Conservation (phyloP, 176 grass and related monocot genomes). For the Rhipidocladum racemiflorum region DNA sequence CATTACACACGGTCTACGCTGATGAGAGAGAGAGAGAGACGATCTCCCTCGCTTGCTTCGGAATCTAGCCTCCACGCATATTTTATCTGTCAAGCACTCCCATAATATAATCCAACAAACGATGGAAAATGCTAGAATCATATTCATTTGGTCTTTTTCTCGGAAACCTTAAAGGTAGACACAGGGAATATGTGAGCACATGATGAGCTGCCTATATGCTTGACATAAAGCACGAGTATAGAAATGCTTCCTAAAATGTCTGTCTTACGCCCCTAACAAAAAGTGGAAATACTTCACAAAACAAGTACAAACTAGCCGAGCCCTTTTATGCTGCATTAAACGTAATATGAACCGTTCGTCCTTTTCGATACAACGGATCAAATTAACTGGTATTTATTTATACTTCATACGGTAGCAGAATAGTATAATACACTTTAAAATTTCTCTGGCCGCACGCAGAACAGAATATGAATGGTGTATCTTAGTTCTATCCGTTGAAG, state of each 20-base stretch:
- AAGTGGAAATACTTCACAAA: not conserved
- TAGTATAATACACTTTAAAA: too few species aligned
- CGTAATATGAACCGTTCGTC: too few species aligned
- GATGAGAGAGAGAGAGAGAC: too few species aligned
- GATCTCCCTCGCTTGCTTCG: not conserved
- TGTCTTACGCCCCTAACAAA: too few species aligned
- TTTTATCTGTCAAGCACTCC: not conserved
- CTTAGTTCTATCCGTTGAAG: not conserved
- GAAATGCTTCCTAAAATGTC: not conserved
- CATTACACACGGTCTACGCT: not conserved
- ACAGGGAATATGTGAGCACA: constrained; percentile 5
- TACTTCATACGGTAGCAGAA: too few species aligned
- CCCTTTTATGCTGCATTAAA: too few species aligned
- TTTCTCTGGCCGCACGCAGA: not conserved
- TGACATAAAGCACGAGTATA: not conserved
- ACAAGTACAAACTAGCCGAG: not conserved
- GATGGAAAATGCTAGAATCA: not conserved
- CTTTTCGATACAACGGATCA: too few species aligned
- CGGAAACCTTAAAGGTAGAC: not conserved
- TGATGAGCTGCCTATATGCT: not conserved
- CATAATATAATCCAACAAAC: not conserved
- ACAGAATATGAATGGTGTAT: not conserved
- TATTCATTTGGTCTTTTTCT: not conserved
- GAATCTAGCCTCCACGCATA: not conserved
- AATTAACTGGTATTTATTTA: too few species aligned